Evolutionary conservation across 768 basidiomycete genomes (phyloP), one percentile per base, ranked within the genome.

Genomic region (Suillus fuscotomentosus): DNA sequence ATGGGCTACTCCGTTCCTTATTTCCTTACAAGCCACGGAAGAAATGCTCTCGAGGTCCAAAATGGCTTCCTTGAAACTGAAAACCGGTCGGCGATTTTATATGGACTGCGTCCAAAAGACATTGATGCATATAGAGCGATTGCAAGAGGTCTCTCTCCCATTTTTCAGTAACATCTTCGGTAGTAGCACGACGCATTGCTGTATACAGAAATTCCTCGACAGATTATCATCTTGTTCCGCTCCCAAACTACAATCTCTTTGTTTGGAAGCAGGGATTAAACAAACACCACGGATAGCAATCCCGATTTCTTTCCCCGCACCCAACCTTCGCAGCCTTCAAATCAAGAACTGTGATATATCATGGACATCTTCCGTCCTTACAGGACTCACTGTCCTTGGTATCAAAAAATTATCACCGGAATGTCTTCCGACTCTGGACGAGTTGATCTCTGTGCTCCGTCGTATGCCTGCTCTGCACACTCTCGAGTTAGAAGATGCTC

Each of bases 21-120:
- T 64, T 11, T 75, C 73, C 36, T 74, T 72, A 13, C 67, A 65
- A 41, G 81, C 80, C 79, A 77, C 76, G 20, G 73, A 78, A 62
- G 81, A 80, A 68, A 79, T 84, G 75, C 65, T 85, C 24, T 70
- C 69, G 47, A 76, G 83, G 31, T 85, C 84, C 3, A 83, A 81
- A 67, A 77, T 71, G 70, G 77, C 76, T 20, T 73, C 76, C 45
- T 55, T 75, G 56, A 64, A 63, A 47, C 51, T 75, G 41, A n/a
- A 55, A 47, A 42, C 63, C 3, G 69, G 72, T 70, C 79, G 39
- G 63, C 70, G 47, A 63, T 81, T 55, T 73, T 70, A 59, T 73
- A 68, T 36, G 66, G 67, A 64, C 60, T 73, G 53, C 64, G 69
- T 81, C 31, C 71, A 71, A 42, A 71, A 70, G 39, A 72, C 76